Percentiles rank a stretch among this genome's conserved stretches.
These are phyloP conservation scores for Ophiostoma sp. DNA, from an alignment of 2,329 filamentous ascomycete species.

Conservation along the genomic window DNA sequence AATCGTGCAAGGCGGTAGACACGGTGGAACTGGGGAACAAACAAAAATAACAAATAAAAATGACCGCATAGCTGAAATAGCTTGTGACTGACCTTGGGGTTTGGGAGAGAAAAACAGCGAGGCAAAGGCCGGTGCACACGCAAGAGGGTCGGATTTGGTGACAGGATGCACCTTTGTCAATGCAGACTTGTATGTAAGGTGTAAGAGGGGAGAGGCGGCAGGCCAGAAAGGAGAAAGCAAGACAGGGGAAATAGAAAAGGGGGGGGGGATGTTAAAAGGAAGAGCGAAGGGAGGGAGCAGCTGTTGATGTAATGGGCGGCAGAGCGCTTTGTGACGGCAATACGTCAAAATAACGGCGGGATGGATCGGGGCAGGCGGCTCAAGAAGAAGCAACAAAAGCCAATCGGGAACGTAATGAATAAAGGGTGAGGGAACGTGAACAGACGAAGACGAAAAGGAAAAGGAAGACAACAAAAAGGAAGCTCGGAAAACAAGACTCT, in stretches of 20 bases:
- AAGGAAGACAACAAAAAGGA: not conserved
- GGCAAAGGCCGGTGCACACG: slow-evolving; percentile 14
- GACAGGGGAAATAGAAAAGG: not conserved
- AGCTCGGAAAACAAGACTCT: slow-evolving; percentile 16
- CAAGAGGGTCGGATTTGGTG: not conserved
- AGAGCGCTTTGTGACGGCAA: slow-evolving; percentile 24
- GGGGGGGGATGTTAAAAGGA: not conserved
- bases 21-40: not conserved
- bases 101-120: slow-evolving; percentile 22
- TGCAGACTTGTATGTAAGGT: not conserved
- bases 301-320: slow-evolving; percentile 6
- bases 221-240: not conserved
- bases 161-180: not conserved
- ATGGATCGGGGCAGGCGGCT: slow-evolving; percentile 21
- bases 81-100: slow-evolving; percentile 21
- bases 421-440: not conserved
- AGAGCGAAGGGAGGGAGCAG: not conserved
- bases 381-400: slow-evolving; percentile 13
- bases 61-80: not conserved
- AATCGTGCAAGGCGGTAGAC: not conserved
- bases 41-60: not conserved
- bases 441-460: not conserved
- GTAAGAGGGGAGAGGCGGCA: not conserved
- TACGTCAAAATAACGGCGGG: slow-evolving; percentile 13
- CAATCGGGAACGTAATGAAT: not conserved